These are phyloP conservation scores for Neurospora discreta DNA, from an alignment of 495 filamentous ascomycete species.

Conservation along the genomic window DNA sequence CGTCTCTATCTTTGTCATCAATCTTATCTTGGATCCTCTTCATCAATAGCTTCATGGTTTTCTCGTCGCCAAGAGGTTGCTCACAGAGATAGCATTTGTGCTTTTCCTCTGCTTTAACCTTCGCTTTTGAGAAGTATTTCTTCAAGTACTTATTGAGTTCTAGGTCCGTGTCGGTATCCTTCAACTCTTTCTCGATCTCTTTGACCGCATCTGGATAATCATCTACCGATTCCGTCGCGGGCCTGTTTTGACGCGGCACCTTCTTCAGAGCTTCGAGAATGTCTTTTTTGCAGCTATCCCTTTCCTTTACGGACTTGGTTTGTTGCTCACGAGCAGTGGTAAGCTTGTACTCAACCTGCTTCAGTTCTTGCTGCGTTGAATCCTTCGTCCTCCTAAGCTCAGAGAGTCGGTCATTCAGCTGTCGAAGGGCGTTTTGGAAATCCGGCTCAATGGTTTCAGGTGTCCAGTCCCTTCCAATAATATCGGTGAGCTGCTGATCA, in stretches of 20 bases:
- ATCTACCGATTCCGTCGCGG: slow-evolving; percentile 15
- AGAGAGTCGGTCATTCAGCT: slow-evolving; percentile 36
- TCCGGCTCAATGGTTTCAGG: slow-evolving; percentile 57
- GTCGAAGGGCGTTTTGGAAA: slow-evolving; percentile 54
- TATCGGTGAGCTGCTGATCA: slow-evolving; percentile 49
- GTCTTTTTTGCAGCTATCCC: slow-evolving; percentile 41
- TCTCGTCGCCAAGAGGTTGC: slow-evolving; percentile 40
- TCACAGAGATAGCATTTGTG: slow-evolving; percentile 64
- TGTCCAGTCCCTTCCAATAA: slow-evolving; percentile 56
- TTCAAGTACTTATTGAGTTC: slow-evolving; percentile 44
- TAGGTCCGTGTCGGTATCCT: slow-evolving; percentile 49
- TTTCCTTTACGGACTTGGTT: slow-evolving; percentile 52
- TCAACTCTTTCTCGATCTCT: slow-evolving; percentile 45
- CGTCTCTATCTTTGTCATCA: slow-evolving; percentile 37
- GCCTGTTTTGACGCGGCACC: slow-evolving; percentile 9
- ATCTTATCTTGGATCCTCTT: no score
- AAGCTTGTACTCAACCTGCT: slow-evolving; percentile 70
- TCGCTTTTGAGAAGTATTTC: slow-evolving; percentile 51
- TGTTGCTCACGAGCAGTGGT: slow-evolving; percentile 48
- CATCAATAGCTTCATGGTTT: no score
- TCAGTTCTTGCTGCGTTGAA: slow-evolving; percentile 55
- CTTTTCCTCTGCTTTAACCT: slow-evolving; percentile 44
- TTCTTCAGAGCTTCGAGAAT: slow-evolving; percentile 34
- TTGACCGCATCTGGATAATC: slow-evolving; percentile 32
- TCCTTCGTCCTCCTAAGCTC: slow-evolving; percentile 62